Evolutionary conservation across 2,329 filamentous ascomycete genomes (phyloP), one percentile per base, ranked within the genome.

Genomic region (Colletotrichum karsti): DNA sequence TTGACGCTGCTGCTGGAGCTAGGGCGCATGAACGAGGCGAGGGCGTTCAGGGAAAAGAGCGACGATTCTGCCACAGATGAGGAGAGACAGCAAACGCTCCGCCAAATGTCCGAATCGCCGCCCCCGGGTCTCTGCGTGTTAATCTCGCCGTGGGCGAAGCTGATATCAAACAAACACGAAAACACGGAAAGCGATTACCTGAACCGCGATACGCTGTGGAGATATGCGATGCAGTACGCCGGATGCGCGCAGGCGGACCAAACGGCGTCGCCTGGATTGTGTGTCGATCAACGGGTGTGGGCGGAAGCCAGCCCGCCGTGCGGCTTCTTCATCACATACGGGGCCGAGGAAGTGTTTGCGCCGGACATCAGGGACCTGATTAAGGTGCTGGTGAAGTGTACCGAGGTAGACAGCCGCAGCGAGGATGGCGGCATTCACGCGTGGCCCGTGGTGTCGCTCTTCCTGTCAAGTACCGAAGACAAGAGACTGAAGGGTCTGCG

Each of bases 111-210:
- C 5, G 69, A 70, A 26, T 64, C 69, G 61, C 77, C 73, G 63
- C 75, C 77, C 54, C 80, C 79, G 51, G 77, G 77, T 67, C 81
- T 94, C 74, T 92, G 91, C 2, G 84, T 91, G 22, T 83, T 96
- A 68, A 93, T 97, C 67, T 95, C 92, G 9, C 93, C 93, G 0
- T 97, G 94, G 94, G 85, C 91, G 12, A 92, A 90, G 2, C 87
- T 97, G 42, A 83, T 93, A 41, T 93, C 92, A 0, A 79, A 83
- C 7, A 85, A 88, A 58, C 91, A 95, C 73, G 84, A 83, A 59
- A 89, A 92, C 71, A 95, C 92, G 1, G 76, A 81, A 4, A 93
- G 91, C 71, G 94, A 97, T 77, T 97, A 92, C 74, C 85, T 97
- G 37, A 89, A 94, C 73, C 84, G 85, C 18, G 79, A 85, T 15